Evolutionary conservation across 2,329 filamentous ascomycete species (phyloP), one percentile per base, ranked within the genome.

Genomic region (Rutstroemia sp.): DNA sequence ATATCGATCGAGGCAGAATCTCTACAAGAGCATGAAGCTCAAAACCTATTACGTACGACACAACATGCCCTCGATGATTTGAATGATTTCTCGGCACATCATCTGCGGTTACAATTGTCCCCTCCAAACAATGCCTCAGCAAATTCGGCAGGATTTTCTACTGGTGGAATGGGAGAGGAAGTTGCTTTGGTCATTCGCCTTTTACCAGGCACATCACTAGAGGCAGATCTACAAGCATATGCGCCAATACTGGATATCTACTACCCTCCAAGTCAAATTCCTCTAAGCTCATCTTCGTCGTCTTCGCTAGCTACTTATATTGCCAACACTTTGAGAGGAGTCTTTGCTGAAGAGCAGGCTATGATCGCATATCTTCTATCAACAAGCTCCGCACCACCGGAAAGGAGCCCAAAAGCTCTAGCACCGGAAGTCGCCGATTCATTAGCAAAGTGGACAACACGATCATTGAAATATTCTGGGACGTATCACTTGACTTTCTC

Each of bases 401-500:
- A 78, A 60, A 64, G 73, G 57, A 72, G 74, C 51, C 72, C 76
- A 3, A 73, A 76, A 57, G 73, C 73, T 5, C 63, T 81, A 40
- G 73, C 75, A 0, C 73, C 78, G 36, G 76, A 82, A 34, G 73
- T 78, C 0, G 74, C 78, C 23, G 81, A 82, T 42, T 75, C 78
- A 0, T 76, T 83, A 64, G 80, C 73, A 65, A 87, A 77, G 79
- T 87, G 91, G 59, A 88, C 88, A 38, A 94, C 88, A 2, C 81
- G 91, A 51, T 90, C 91, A 0, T 81, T 97, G 67, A 95, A 92
- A 69, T 95, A 96, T 69, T 87, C 94, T 4, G 85, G 92, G 14
- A 95, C 89, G 0, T 99, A 97, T 69, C 94, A 99, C 69, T 76
- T 99, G 27, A 96, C 92, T 0, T 96, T 99, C 68, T 99, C 94